Evolutionary conservation across 495 filamentous ascomycete genomes (phyloP).

Genomic region (Copromyces sp.): DNA sequence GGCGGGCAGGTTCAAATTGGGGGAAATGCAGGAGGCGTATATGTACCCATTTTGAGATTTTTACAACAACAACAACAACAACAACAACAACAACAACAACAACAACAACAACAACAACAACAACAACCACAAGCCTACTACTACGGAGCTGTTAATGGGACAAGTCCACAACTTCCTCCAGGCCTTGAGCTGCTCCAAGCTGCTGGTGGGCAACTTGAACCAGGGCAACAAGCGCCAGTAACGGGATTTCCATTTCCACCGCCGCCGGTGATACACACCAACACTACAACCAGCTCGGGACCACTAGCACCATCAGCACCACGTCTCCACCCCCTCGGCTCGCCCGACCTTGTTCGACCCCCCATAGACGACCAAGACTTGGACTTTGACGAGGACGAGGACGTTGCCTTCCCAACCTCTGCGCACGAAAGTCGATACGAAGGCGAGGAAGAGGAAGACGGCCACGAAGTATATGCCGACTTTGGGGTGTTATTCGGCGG

Average conservation of each 20-base stretch:
- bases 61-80: background rate
- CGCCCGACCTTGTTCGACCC: slow-evolving; percentile 15
- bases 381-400: slow-evolving; percentile 9
- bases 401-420: slow-evolving; percentile 34
- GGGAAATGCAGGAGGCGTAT: background rate
- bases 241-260: background rate
- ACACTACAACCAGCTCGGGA: background rate
- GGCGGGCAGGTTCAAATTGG: background rate
- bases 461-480: slow-evolving; percentile 36
- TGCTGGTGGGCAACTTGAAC: background rate
- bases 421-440: slow-evolving; percentile 35
- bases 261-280: background rate
- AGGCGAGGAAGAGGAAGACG: slow-evolving; percentile 29
- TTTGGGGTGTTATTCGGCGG: slow-evolving; percentile 38
- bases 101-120: background rate
- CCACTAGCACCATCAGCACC: background rate
- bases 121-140: background rate
- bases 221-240: background rate
- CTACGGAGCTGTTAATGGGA: background rate
- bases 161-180: background rate
- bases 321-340: slow-evolving; percentile 11
- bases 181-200: background rate
- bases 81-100: background rate
- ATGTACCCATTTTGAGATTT: background rate
- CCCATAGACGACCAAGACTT: slow-evolving; percentile 9